Evolutionary conservation across 495 filamentous ascomycete species (phyloP), one percentile per base, ranked within the genome.

Genomic region (Bacidia gigantensis): DNA sequence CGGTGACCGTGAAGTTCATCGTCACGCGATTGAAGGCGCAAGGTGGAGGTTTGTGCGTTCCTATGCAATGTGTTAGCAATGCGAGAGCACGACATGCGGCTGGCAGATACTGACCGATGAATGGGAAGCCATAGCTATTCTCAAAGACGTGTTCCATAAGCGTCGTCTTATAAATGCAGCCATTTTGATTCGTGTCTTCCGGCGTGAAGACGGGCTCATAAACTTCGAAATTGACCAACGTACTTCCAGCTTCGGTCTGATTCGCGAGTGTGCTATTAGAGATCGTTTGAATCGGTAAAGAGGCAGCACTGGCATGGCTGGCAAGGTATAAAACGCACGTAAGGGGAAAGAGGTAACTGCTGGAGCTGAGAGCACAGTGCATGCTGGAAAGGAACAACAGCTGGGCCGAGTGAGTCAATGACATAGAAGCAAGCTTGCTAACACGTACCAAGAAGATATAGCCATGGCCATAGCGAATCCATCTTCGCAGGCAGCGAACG

Each of bases 1-100:
- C 86, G 1, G 80, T 79, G 26, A 87, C 82, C 0, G 84, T 94
- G 49, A 95, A 74, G 60, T 92, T 94, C 64, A 94, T 81, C 21
- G 77, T 74, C 14, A 90, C 80, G 11, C 82, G 74, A 56, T 90
- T 92, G 68, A 89, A 94, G 5, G 72, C 60, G 64, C 84, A 90
- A 3, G 62, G 56, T 0, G 83, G 83, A 1, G 89, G 89, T 0
- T 65, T 72, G 55, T 87, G 89, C 26, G 68, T 67, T 26, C 79
- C 81, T 88, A 56, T 40, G 25, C 14, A 20, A 21, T 18, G 46
- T 22, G n/a, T 48, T 52, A 57, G 56, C 18, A 44, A n/a, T 39
- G 11, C 17, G 20, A 5, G 10, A 39, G 11, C 35, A 42, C 17
- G 26, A 12, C 11, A 3, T 45, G 17, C 24, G 18, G 22, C 14